Percentiles rank a stretch among this genome's conserved stretches.
Evolutionary conservation across 345 rosid species (phyloP).

Genomic region (Eutrema yunnanense): DNA sequence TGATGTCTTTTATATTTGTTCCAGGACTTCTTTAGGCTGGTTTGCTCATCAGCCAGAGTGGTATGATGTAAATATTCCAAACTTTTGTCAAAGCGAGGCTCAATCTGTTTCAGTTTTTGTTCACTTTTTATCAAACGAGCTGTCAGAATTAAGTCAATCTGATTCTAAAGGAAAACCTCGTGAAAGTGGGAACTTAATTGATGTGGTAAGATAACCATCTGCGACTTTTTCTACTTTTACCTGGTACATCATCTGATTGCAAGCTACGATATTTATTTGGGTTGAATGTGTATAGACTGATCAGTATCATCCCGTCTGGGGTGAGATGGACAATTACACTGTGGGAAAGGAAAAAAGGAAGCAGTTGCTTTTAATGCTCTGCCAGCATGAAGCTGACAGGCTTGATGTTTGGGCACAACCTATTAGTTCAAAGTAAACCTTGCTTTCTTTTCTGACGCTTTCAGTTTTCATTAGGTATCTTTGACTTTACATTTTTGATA

Average conservation of each 20-base stretch:
- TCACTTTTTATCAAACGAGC: slow-evolving; percentile 70
- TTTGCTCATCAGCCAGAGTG: slow-evolving; percentile 96
- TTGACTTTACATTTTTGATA: slow-evolving; percentile 2
- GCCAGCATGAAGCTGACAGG: slow-evolving; percentile 98
- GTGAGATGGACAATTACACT: slow-evolving; percentile 80
- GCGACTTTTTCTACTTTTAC: not conserved
- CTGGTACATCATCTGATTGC: not conserved
- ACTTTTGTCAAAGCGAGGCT: slow-evolving; percentile 81
- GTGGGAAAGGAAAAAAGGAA: slow-evolving; percentile 78
- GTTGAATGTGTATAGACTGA: slow-evolving; percentile 45
- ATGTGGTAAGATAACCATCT: slow-evolving; percentile 42
- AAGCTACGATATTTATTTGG: slow-evolving; percentile 11
- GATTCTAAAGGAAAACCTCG: slow-evolving; percentile 55
- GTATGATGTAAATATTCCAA: slow-evolving; percentile 58
- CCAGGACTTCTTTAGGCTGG: slow-evolving; percentile 95
- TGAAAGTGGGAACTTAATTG: slow-evolving; percentile 56
- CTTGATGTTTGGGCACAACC: slow-evolving; percentile 99
- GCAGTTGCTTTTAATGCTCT: slow-evolving; percentile 91
- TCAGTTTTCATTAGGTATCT: slow-evolving; percentile 12
- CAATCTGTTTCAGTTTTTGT: slow-evolving; percentile 75
- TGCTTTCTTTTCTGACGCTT: not conserved
- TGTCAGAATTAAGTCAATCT: slow-evolving; percentile 49
- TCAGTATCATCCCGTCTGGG: slow-evolving; percentile 92
- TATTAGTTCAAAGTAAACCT: slow-evolving; percentile 66
- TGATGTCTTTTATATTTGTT: slow-evolving; percentile 25